These are phyloP conservation scores for Bromus sterilis DNA, from an alignment of 176 grass and related monocot genomes.

Conservation along the genomic window DNA sequence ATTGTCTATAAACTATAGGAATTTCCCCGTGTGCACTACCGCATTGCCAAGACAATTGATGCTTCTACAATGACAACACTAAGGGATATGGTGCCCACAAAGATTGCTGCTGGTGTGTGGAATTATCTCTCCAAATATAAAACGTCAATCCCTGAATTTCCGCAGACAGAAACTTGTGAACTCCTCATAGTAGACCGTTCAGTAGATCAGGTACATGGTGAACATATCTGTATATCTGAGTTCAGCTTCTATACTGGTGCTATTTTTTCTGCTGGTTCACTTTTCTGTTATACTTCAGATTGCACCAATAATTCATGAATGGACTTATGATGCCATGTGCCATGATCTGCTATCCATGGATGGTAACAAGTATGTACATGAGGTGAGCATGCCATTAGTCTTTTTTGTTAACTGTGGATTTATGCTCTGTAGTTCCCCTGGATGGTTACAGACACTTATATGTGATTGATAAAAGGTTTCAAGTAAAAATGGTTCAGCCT, in stretches of 20 bases:
- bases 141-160: constrained; percentile 67
- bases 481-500: constrained; percentile 64
- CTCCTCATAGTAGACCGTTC: constrained; percentile 94
- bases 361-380: constrained; percentile 90
- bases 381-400: constrained; percentile 40
- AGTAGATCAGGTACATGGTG: constrained; percentile 64
- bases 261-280: neutral
- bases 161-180: constrained; percentile 86
- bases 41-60: constrained; percentile 83
- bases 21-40: constrained; percentile 89
- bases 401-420: neutral
- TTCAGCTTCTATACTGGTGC: neutral
- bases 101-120: constrained; percentile 90
- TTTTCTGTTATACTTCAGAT: constrained; percentile 45
- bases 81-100: constrained; percentile 79
- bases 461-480: constrained; percentile 55
- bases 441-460: neutral
- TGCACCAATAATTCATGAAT: constrained; percentile 98
- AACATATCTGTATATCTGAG: neutral
- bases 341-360: constrained; percentile 93
- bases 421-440: neutral
- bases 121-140: constrained; percentile 71
- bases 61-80: constrained; percentile 73
- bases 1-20: constrained; percentile 46
- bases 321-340: constrained; percentile 99